Evolutionary conservation across 106 monocot genomes (phyloP).

Genomic region (Amphibolis antarctica): DNA sequence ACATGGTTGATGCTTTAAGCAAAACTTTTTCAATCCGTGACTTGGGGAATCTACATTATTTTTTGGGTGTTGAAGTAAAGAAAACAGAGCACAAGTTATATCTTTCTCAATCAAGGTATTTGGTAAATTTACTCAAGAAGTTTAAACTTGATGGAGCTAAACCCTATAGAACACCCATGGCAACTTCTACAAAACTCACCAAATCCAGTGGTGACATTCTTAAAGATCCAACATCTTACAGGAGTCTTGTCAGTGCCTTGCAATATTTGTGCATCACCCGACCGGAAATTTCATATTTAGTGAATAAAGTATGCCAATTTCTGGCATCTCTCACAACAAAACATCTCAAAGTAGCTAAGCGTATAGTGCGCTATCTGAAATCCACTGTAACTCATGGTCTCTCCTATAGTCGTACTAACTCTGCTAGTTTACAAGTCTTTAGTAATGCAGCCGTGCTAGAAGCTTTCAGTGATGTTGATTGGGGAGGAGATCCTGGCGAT

Average conservation of each 20-base stretch:
- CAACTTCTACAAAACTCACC: too few relatives aligned
- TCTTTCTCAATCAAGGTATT: too few relatives aligned
- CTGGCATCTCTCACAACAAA: not conserved
- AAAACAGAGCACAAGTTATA: too few relatives aligned
- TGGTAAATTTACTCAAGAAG: too few relatives aligned
- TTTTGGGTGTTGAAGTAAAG: not conserved
- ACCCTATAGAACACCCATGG: too few relatives aligned
- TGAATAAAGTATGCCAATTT: constrained; percentile 5
- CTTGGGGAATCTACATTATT: not conserved
- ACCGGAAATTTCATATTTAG: constrained; percentile 7
- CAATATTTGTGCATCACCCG: constrained; percentile 2
- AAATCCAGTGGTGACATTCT: not conserved
- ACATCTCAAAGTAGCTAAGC: not conserved
- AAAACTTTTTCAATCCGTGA: not conserved
- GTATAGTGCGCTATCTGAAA: not conserved
- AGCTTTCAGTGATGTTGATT: constrained; percentile 4
- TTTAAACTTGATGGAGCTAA: too few relatives aligned
- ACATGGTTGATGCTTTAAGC: not conserved
- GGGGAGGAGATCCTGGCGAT: not conserved
- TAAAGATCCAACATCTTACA: not conserved
- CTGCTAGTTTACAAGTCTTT: not conserved
- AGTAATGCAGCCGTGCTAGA: not conserved
- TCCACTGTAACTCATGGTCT: not conserved
- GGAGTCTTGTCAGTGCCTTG: not conserved
- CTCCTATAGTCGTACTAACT: too few relatives aligned